Evolutionary conservation across 139 green algal species (phyloP).

Genomic region (Coccomyxa sp.): DNA sequence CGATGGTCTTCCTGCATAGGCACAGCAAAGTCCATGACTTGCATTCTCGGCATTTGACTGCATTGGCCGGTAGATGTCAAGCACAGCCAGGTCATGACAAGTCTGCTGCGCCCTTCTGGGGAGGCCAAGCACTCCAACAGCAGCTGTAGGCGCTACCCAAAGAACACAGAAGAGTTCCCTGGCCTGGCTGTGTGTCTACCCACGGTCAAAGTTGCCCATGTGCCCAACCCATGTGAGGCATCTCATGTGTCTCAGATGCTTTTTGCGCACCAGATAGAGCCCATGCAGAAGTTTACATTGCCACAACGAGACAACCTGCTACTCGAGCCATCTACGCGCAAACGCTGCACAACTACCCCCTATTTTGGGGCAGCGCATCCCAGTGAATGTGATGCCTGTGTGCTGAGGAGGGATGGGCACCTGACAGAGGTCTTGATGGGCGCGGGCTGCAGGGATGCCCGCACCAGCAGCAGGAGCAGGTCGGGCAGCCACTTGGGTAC

Average conservation of each 20-base stretch:
- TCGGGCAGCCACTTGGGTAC: slow-evolving; percentile 76
- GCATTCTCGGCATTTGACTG: not conserved
- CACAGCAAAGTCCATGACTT: not conserved
- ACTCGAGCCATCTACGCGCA: not conserved
- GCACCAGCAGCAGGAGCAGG: slow-evolving; percentile 67
- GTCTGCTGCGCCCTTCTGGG: not conserved
- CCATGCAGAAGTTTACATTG: not conserved
- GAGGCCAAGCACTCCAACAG: not conserved
- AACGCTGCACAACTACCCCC: not conserved
- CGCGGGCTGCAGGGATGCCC: slow-evolving; percentile 36
- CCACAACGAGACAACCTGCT: not conserved
- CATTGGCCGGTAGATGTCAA: no score
- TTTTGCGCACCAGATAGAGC: not conserved
- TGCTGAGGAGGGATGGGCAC: not conserved
- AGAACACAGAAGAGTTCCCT: not conserved
- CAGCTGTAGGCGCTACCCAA: not conserved
- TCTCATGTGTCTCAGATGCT: no score
- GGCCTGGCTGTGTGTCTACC: no score
- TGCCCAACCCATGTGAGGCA: no score
- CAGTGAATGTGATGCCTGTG: not conserved
- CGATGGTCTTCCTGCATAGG: slow-evolving; percentile 34
- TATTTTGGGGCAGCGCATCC: not conserved
- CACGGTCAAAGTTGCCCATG: no score
- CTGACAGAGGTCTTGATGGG: slow-evolving; percentile 46
- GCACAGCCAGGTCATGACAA: no score